Evolutionary conservation across 345 rosid species (phyloP), one percentile per base, ranked within the genome.

Genomic region (Hibiscus tridactylites): DNA sequence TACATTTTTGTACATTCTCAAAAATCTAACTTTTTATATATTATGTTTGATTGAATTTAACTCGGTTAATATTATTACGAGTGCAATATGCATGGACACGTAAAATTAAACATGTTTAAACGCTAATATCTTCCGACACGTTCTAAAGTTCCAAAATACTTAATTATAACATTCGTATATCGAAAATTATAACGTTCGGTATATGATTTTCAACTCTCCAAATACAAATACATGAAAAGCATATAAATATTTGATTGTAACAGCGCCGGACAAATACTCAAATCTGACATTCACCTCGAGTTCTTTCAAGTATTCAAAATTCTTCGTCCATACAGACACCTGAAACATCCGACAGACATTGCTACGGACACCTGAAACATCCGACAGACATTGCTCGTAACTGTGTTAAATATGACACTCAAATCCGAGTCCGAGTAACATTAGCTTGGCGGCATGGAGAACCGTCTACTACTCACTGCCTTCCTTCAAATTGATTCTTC

Each of bases 401-500:
- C 13, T 6, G 29, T 9, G 61, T 9, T 57, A 5, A 58, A 57
- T 21, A 0, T 4, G 13, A 3, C 61, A 26, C 26, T 58, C 61
- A 10, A 3, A 0, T 10, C 13, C 31, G 7, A 58, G 31, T 5
- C 33, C 16, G 1, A 58, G 16, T 4, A 24, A 58, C 33, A 9
- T 57, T 24, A 58, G 13, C 70, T 46, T 47, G 52, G 12, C 19
- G 1, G 3, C 4, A 47, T 16, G 3, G 57, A 12, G 6, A 8
- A 66, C 21, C 2, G 6, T 60, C 62, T 59, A 76, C 1, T 78
- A 4, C 58, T 4, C 2, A 58, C 61, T 58, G 16, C 44, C 47
- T 54, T 54, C 72, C 80, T 76, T 78, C 78, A 4, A 61, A 50
- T 78, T 37, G 72, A 72, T 82, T 88, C 86, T 82, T 89, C 82